These are phyloP conservation scores for Eucalyptus viminalis DNA, from an alignment of 345 rosid genomes.

Conservation along the genomic window DNA sequence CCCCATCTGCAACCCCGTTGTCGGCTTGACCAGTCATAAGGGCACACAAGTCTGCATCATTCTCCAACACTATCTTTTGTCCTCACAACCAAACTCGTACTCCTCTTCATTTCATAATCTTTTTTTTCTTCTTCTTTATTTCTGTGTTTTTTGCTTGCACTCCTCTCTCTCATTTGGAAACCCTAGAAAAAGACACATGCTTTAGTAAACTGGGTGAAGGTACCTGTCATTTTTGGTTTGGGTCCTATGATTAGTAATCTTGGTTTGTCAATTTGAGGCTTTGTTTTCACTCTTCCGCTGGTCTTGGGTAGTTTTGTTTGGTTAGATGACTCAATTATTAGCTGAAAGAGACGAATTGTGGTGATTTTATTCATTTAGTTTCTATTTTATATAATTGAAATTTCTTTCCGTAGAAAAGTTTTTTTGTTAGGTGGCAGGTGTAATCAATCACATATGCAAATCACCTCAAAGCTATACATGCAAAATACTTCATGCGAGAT, in stretches of 20 bases:
- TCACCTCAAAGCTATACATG: neutral
- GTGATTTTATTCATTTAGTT: neutral
- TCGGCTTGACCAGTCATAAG: constrained; percentile 57
- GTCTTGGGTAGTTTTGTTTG: neutral
- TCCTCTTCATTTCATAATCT: neutral
- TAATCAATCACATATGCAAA: neutral
- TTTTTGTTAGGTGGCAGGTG: neutral
- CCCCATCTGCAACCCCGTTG: constrained; percentile 32
- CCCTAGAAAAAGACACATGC: neutral
- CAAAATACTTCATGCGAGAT: neutral
- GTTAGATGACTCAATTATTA: neutral
- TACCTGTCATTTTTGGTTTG: neutral
- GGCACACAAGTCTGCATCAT: constrained; percentile 10
- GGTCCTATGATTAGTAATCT: neutral
- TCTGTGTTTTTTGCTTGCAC: neutral
- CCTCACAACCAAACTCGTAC: neutral
- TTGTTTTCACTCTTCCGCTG: neutral
- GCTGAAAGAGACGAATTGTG: neutral
- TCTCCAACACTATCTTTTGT: constrained; percentile 12
- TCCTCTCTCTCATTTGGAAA: neutral
- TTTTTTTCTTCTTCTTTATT: neutral
- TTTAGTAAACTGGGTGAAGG: neutral
- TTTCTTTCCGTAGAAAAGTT: neutral
- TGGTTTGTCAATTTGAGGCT: neutral
- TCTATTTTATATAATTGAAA: neutral